phyloP scores from a whole-genome alignment of 208 protist genomes.

The Leptomonas pyrrhocoris region DNA sequence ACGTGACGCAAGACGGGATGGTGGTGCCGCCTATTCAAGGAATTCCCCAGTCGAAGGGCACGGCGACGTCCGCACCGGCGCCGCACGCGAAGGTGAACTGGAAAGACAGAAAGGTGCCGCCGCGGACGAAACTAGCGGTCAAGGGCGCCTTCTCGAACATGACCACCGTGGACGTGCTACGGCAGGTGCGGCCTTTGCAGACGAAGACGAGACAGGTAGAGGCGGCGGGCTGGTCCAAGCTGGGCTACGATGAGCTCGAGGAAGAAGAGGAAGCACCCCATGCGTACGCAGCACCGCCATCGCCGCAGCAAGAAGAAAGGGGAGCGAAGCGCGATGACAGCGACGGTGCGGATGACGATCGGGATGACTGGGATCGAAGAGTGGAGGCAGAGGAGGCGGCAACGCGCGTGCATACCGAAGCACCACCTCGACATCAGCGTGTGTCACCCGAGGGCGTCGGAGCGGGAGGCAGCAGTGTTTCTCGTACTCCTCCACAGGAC shows the following conservation, averaged over 20 bases:
- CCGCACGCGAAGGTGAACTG: slow-evolving; percentile 14
- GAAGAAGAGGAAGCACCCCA: neutral
- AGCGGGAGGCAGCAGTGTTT: too few relatives aligned
- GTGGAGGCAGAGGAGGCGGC: slow-evolving; percentile 1
- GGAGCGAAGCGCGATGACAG: neutral
- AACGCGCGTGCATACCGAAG: neutral
- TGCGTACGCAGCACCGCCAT: neutral
- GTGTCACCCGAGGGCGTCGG: too few relatives aligned
- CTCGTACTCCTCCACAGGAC: too few relatives aligned
- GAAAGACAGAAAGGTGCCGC: slow-evolving; percentile 11
- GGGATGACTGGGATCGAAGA: slow-evolving; percentile 14
- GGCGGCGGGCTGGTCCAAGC: slow-evolving; percentile 21
- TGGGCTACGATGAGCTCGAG: slow-evolving; percentile 5
- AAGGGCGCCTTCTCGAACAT: slow-evolving; percentile 38
- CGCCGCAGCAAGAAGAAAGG: neutral
- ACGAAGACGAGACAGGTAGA: slow-evolving; percentile 27
- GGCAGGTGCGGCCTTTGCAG: slow-evolving; percentile 23
- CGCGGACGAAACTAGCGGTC: neutral
- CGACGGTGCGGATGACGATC: neutral
- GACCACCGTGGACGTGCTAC: slow-evolving; percentile 30
- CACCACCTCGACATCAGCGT: slow-evolving; percentile 3
- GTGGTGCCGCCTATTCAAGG: slow-evolving; percentile 18
- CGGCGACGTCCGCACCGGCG: slow-evolving; percentile 6
- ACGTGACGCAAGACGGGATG: slow-evolving; percentile 15
- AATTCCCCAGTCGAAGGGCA: slow-evolving; percentile 9